phyloP scores from a whole-genome alignment of 2,329 filamentous ascomycete species.

The Colletotrichum somersetense region DNA sequence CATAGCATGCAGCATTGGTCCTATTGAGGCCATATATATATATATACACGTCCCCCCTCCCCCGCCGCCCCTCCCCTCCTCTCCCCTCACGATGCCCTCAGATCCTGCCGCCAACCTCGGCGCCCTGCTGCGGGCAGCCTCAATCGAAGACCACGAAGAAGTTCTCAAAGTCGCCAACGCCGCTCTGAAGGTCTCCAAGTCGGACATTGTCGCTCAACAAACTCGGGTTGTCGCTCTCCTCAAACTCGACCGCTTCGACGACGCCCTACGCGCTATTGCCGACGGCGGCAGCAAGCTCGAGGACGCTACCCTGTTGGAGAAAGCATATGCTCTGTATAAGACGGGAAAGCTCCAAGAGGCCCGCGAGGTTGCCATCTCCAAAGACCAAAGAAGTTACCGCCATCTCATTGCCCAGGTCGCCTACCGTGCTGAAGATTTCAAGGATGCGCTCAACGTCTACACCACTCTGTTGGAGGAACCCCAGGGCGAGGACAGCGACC shows the following conservation, averaged over 20 bases:
- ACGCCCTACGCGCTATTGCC: conserved; percentile 77
- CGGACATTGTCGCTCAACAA: conserved; percentile 71
- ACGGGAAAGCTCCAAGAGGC: conserved; percentile 77
- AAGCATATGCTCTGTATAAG: conserved; percentile 88
- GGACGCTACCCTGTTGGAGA: conserved; percentile 73
- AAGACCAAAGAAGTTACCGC: conserved; percentile 53
- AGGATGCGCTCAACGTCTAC: conserved; percentile 75
- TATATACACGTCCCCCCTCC: conserved; percentile 5
- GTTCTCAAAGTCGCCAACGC: conserved; percentile 74
- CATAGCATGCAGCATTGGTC: conserved; percentile 23
- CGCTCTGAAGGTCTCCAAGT: conserved; percentile 71
- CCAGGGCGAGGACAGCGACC: conserved; percentile 73
- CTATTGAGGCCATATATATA: conserved; percentile 10
- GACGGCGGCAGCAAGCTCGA: conserved; percentile 72
- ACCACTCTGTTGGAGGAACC: conserved; percentile 66
- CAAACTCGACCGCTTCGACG: conserved; percentile 85
- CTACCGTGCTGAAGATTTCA: conserved; percentile 81
- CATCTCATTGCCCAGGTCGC: conserved; percentile 76
- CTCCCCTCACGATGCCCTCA: conserved; percentile 50
- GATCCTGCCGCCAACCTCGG: conserved; percentile 65
- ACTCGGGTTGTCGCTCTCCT: conserved; percentile 81
- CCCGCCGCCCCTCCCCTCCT: conserved; percentile 3
- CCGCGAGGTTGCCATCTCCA: conserved; percentile 51
- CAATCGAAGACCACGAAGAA: conserved; percentile 79
- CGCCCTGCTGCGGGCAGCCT: conserved; percentile 66